A percentile compares a stretch with the other conserved stretches of the same genome.
phyloP scores from a whole-genome alignment of 148 eudicot species.

The Simmondsia chinensis region DNA sequence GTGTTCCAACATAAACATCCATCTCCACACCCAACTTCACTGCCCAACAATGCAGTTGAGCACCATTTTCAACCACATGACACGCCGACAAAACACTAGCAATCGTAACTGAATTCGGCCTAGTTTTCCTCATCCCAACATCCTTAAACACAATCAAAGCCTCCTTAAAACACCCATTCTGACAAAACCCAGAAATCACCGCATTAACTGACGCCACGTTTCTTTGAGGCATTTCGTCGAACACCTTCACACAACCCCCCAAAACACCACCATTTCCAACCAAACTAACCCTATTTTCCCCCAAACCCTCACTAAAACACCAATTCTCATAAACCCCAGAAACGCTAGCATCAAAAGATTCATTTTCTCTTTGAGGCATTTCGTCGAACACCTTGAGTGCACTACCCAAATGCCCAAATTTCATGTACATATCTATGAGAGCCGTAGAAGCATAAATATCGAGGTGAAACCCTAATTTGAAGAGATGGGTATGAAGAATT shows the following conservation, averaged over 20 bases:
- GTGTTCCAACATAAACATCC: slow-evolving; percentile 60
- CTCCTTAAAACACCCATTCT: slow-evolving; percentile 39
- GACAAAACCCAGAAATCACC: slow-evolving; percentile 33
- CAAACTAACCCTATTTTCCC: too few relatives aligned
- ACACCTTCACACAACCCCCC: slow-evolving; percentile 20
- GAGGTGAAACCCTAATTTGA: slow-evolving; percentile 40
- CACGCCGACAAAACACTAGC: slow-evolving; percentile 55
- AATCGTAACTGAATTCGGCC: slow-evolving; percentile 51
- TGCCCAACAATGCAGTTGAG: slow-evolving; percentile 65
- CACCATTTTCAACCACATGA: slow-evolving; percentile 34
- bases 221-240: slow-evolving; percentile 29
- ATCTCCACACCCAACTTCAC: slow-evolving; percentile 66
- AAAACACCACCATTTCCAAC: too few relatives aligned
- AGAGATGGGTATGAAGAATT: slow-evolving; percentile 55
- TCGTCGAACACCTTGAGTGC: slow-evolving; percentile 48
- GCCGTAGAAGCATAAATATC: slow-evolving; percentile 43
- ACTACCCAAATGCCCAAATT: slow-evolving; percentile 15
- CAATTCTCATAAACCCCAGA: slow-evolving; percentile 38
- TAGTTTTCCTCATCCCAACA: slow-evolving; percentile 25
- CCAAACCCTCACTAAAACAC: slow-evolving; percentile 30
- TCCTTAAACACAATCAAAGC: slow-evolving; percentile 35
- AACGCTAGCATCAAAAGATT: slow-evolving; percentile 25
- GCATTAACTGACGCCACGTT: slow-evolving; percentile 20
- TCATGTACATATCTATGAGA: slow-evolving; percentile 49
- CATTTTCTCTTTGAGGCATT: slow-evolving; percentile 30